Evolutionary conservation across 2,329 filamentous ascomycete species (phyloP).

Genomic region (Tolypocladium guangdongense): DNA sequence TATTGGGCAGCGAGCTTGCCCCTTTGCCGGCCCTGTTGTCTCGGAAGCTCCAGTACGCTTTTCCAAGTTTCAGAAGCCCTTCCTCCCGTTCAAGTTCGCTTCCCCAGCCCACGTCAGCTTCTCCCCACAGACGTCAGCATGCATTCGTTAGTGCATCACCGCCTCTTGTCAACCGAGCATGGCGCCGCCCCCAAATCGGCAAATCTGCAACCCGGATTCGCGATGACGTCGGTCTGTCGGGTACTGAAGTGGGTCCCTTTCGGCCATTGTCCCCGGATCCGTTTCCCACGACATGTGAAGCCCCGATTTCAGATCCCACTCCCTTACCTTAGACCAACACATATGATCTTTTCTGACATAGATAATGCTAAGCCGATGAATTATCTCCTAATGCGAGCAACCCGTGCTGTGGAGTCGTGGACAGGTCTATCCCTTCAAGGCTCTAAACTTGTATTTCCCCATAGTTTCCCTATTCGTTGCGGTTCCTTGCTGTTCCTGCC

Average conservation of each 20-base stretch:
- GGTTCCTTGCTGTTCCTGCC: too few species aligned
- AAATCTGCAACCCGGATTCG: not conserved
- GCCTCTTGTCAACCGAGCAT: not conserved
- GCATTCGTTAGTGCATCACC: not conserved
- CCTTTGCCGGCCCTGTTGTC: not conserved
- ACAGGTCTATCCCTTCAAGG: too few species aligned
- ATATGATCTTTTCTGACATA: too few species aligned
- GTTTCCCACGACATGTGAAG: not conserved
- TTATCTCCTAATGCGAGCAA: too few species aligned
- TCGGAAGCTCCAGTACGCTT: not conserved
- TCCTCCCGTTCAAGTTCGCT: too few species aligned
- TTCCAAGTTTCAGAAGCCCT: too few species aligned
- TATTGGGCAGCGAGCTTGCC: not conserved
- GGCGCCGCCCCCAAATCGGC: not conserved
- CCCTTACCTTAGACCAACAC: too few species aligned
- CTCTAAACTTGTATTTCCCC: too few species aligned
- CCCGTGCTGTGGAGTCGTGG: too few species aligned
- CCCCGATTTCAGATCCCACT: too few species aligned
- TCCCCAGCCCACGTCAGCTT: not conserved
- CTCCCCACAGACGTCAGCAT: not conserved
- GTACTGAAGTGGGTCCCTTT: not conserved
- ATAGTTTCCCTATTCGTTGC: too few species aligned
- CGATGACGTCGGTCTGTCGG: not conserved
- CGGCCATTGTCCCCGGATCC: not conserved
- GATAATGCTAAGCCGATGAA: too few species aligned